phyloP scores from a whole-genome alignment of 192 early-diverging fungal species.

The Neocallimastix lanati region DNA sequence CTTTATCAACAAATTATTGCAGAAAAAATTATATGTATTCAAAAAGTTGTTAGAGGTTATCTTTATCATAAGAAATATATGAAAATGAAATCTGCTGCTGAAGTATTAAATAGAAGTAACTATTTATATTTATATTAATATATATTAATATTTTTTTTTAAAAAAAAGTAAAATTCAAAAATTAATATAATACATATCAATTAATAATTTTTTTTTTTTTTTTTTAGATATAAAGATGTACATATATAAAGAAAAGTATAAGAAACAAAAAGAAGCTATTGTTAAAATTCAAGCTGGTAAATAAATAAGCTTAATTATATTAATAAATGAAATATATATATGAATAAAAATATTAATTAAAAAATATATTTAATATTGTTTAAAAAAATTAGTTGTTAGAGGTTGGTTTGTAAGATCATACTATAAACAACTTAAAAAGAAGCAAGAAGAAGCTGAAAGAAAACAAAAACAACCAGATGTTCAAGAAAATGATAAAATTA shows the following conservation, averaged over 20 bases:
- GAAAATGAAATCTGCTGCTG: conserved; percentile 8
- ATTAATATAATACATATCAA: too few species aligned
- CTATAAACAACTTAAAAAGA: not conserved
- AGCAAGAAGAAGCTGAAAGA: conserved; percentile 2
- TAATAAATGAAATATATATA: too few species aligned
- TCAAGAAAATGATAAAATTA: not conserved
- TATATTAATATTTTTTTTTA: too few species aligned
- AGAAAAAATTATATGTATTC: conserved; percentile 19
- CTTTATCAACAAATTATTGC: conserved; percentile 9
- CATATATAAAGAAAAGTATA: conserved; percentile 15
- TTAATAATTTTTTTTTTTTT: too few species aligned
- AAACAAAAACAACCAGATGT: not conserved
- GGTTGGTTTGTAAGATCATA: conserved; percentile 28
- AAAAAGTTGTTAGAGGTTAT: conserved; percentile 17
- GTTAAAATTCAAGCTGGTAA: conserved; percentile 29
- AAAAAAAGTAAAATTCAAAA: too few species aligned
- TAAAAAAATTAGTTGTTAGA: conserved; percentile 13
- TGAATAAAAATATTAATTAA: too few species aligned
- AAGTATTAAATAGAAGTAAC: conserved; percentile 16
- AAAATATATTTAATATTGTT: too few species aligned
- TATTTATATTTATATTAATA: not conserved
- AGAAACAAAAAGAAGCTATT: conserved; percentile 9
- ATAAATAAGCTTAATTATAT: too few species aligned
- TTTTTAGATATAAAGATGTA: conserved; percentile 15
- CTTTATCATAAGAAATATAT: conserved; percentile 17